A percentile compares a stretch with the other conserved stretches of the same genome.
These are phyloP conservation scores for Lentinula aciculospora DNA, from an alignment of 768 basidiomycete genomes.

Conservation along the genomic window DNA sequence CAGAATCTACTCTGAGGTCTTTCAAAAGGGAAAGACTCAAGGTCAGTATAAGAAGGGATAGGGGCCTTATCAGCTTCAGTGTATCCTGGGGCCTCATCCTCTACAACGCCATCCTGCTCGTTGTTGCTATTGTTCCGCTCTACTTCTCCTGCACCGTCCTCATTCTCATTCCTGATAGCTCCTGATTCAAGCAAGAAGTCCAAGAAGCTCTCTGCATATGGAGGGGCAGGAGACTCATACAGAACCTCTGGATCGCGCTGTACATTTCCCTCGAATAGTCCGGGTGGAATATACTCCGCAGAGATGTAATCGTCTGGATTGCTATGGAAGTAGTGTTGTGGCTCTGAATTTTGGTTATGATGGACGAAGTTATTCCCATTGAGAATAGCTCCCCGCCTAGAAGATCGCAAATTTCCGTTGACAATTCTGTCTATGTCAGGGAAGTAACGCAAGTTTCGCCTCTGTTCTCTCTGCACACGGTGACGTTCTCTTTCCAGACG, in stretches of 20 bases:
- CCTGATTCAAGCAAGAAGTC: not conserved
- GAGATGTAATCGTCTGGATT: not conserved
- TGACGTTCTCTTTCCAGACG: not conserved
- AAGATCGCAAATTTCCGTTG: not conserved
- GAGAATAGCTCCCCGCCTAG: not conserved
- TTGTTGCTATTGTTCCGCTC: not conserved
- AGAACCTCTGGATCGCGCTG: not conserved
- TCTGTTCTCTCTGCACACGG: not conserved
- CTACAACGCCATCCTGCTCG: not conserved
- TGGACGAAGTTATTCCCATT: not conserved
- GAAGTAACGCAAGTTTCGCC: not conserved
- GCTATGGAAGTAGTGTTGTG: not conserved
- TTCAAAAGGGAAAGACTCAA: no score
- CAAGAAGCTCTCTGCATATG: not conserved
- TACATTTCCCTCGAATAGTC: not conserved
- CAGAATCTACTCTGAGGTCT: no score
- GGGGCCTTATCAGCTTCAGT: not conserved
- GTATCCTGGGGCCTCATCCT: not conserved
- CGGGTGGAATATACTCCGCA: not conserved
- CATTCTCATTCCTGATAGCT: not conserved
- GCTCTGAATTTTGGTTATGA: not conserved
- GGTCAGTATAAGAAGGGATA: not conserved
- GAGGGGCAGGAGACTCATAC: not conserved
- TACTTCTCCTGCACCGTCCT: not conserved
- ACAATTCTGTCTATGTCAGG: not conserved